phyloP scores from a whole-genome alignment of 495 filamentous ascomycete genomes.

The Podospora australis region DNA sequence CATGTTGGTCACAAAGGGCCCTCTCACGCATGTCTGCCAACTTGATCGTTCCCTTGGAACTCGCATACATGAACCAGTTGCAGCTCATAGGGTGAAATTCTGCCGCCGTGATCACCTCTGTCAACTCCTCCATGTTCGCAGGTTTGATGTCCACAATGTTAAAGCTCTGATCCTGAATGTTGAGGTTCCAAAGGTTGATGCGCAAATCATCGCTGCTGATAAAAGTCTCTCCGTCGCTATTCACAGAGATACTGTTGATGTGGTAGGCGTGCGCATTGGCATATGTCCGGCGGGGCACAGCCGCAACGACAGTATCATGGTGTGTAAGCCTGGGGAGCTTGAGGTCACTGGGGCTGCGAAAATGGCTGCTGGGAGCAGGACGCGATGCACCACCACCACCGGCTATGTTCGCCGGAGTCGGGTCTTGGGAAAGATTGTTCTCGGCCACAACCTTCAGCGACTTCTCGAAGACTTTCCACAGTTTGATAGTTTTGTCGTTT shows the following conservation, averaged over 20 bases:
- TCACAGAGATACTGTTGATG: conserved; percentile 99
- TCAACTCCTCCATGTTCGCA: conserved; percentile 98
- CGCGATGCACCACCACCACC: conserved; percentile 70
- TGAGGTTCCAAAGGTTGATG: conserved; percentile 98
- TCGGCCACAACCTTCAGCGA: conserved; percentile 97
- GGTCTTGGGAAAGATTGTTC: conserved; percentile 94
- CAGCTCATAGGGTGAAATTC: conserved; percentile 97
- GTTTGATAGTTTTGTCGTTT: conserved; percentile 99
- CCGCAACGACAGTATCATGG: conserved; percentile 96
- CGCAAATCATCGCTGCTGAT: conserved; percentile 96
- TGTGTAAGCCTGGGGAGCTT: conserved; percentile 94
- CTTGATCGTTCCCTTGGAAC: conserved; percentile 98
- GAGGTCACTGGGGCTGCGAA: conserved; percentile 72
- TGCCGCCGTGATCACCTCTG: conserved; percentile 95
- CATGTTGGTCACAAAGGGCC: conserved; percentile 89
- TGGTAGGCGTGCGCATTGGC: conserved; percentile 98
- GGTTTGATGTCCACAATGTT: conserved; percentile 99
- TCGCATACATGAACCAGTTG: conserved; percentile 99
- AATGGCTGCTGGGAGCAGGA: conserved; percentile 59
- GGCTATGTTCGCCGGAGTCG: conserved; percentile 70
- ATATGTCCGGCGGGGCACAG: conserved; percentile 90
- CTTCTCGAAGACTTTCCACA: conserved; percentile 99
- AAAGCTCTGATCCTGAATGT: conserved; percentile 99
- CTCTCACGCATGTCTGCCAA: conserved; percentile 96
- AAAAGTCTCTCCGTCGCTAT: conserved; percentile 98